phyloP scores from a whole-genome alignment of 2,329 filamentous ascomycete species.

The Pseudogymnoascus sp. region DNA sequence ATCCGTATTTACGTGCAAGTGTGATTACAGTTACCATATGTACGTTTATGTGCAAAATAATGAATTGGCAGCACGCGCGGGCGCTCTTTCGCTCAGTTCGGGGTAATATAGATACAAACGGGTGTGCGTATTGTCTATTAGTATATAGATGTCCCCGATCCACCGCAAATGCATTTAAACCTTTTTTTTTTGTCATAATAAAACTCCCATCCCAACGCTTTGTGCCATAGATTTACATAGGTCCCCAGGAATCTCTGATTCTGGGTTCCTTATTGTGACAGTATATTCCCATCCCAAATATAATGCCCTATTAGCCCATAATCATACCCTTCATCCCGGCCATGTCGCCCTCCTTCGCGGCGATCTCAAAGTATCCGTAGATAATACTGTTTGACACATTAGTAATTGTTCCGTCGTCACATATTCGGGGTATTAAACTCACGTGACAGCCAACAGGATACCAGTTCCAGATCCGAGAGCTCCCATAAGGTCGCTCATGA shows the following conservation, averaged over 20 bases:
- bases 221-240: constrained; percentile 10
- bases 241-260: neutral
- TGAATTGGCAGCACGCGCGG: neutral
- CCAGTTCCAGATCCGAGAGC: constrained; percentile 94
- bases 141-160: constrained; percentile 6
- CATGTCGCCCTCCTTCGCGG: constrained; percentile 96
- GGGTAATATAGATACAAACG: neutral
- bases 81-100: neutral
- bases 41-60: neutral
- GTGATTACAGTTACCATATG: neutral
- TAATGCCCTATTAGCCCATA: constrained; percentile 49
- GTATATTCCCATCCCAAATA: constrained; percentile 10
- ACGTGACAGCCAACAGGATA: constrained; percentile 97
- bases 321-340: constrained; percentile 71
- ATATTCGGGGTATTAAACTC: constrained; percentile 46
- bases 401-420: constrained; percentile 30
- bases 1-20: neutral
- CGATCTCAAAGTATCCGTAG: constrained; percentile 99
- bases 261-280: constrained; percentile 1
- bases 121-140: constrained; percentile 9
- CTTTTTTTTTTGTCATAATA: constrained; percentile 9
- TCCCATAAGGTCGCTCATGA: constrained; percentile 90
- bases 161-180: constrained; percentile 8
- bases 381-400: constrained; percentile 65
- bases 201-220: neutral